phyloP scores from a whole-genome alignment of 768 basidiomycete species.

The Phanerodontia chrysosporium region DNA sequence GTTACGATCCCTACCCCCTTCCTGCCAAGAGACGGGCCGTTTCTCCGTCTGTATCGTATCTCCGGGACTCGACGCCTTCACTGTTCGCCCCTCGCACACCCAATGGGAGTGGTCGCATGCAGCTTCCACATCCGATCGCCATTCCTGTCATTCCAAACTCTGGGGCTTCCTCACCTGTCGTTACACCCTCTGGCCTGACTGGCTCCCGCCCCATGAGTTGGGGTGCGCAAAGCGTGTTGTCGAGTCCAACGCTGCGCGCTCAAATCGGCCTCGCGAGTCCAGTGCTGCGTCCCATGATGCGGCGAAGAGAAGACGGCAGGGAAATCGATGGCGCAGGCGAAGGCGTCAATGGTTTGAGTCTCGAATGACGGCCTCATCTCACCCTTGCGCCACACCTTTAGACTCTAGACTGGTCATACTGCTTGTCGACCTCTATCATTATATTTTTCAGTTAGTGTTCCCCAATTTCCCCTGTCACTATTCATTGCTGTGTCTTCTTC shows the following conservation, averaged over 20 bases:
- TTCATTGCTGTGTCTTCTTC: background rate
- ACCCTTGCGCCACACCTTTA: background rate
- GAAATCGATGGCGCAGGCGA: constrained; percentile 80
- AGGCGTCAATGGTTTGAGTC: constrained; percentile 61
- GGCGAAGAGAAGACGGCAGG: constrained; percentile 41
- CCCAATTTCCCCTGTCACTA: background rate
- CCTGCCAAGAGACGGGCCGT: constrained; percentile 78
- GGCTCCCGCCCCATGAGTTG: constrained; percentile 24
- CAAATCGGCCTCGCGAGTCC: constrained; percentile 73
- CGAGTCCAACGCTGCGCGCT: constrained; percentile 72
- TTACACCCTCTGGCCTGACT: constrained; percentile 44
- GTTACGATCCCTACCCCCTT: constrained; percentile 80
- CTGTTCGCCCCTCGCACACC: constrained; percentile 50
- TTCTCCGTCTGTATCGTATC: constrained; percentile 69
- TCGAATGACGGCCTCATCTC: constrained; percentile 24
- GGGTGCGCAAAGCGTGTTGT: constrained; percentile 52
- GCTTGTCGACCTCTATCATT: background rate
- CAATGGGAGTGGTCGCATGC: constrained; percentile 21
- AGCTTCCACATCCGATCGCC: constrained; percentile 47
- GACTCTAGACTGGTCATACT: background rate
- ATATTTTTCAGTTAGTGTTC: background rate
- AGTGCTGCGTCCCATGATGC: constrained; percentile 63
- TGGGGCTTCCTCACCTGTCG: constrained; percentile 69
- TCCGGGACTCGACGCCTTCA: constrained; percentile 56
- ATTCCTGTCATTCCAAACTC: constrained; percentile 63